These are phyloP conservation scores for Termitomyces sp. DNA, from an alignment of 1,284 basidiomycete species.

Conservation along the genomic window DNA sequence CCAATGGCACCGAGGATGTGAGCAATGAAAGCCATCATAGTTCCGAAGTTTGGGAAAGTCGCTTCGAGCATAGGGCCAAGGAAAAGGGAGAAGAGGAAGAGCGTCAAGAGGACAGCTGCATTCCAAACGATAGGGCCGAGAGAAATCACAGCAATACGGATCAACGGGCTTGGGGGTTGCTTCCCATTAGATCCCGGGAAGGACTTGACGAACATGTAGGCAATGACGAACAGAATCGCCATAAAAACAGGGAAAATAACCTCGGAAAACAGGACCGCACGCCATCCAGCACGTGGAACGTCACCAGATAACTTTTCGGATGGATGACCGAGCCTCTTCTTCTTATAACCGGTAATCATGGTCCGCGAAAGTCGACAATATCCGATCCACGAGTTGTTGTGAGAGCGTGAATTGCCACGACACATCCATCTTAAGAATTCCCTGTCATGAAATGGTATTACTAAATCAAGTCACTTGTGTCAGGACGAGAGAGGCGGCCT, in stretches of 20 bases:
- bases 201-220: slow-evolving; percentile 87
- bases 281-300: slow-evolving; percentile 86
- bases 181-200: slow-evolving; percentile 66
- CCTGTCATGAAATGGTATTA: slow-evolving; percentile 29
- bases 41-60: slow-evolving; percentile 81
- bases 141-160: slow-evolving; percentile 91
- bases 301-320: slow-evolving; percentile 93
- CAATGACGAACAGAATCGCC: slow-evolving; percentile 81
- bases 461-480: slow-evolving; percentile 8
- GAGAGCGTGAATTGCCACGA: slow-evolving; percentile 92
- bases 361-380: slow-evolving; percentile 94
- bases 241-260: slow-evolving; percentile 81
- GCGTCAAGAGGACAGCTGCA: slow-evolving; percentile 76
- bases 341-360: slow-evolving; percentile 97
- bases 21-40: slow-evolving; percentile 84
- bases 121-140: slow-evolving; percentile 97
- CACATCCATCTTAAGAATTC: slow-evolving; percentile 98
- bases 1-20: slow-evolving; percentile 80
- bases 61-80: slow-evolving; percentile 89
- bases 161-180: slow-evolving; percentile 68
- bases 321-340: slow-evolving; percentile 89
- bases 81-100: slow-evolving; percentile 91
- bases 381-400: slow-evolving; percentile 96
- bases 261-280: slow-evolving; percentile 84
- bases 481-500: slow-evolving; percentile 19